Percentiles rank a stretch among this genome's conserved stretches.
These are phyloP conservation scores for Cornus controversa DNA, from an alignment of 148 eudicot species.

Conservation along the genomic window DNA sequence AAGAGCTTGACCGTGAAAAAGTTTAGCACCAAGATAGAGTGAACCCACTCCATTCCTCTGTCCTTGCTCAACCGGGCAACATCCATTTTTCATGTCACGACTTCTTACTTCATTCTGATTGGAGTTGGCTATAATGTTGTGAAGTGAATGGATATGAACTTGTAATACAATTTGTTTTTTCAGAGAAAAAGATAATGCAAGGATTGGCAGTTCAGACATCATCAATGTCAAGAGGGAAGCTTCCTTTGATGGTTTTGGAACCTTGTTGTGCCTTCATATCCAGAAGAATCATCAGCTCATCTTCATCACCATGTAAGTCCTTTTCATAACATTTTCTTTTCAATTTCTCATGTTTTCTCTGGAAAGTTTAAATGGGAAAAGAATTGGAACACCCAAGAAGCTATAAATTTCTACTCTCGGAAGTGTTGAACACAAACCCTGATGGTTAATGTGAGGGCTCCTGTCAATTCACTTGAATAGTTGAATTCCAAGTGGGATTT, in stretches of 20 bases:
- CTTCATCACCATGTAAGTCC: constrained; percentile 19
- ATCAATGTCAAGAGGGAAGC: constrained; percentile 10
- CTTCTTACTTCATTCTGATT: too few species aligned
- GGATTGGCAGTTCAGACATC: constrained; percentile 12
- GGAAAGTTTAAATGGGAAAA: background rate
- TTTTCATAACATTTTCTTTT: background rate
- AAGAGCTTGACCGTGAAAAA: too few species aligned
- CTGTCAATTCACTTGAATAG: background rate
- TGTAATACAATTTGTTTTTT: background rate
- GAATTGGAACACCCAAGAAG: background rate
- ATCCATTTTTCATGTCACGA: too few species aligned
- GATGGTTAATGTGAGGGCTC: background rate
- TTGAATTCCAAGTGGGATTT: background rate
- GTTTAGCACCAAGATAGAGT: too few species aligned
- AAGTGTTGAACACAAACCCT: background rate
- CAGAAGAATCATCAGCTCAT: constrained; percentile 10
- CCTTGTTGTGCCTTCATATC: constrained; percentile 12
- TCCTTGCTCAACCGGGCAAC: too few species aligned
- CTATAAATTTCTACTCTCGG: background rate
- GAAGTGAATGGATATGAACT: constrained; percentile 4
- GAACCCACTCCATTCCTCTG: too few species aligned
- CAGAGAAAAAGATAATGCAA: constrained; percentile 10
- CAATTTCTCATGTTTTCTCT: background rate
- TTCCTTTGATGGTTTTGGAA: constrained; percentile 21
- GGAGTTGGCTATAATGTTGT: too few species aligned